phyloP scores from a whole-genome alignment of 257 asterid species.

The Schizonepeta tenuifolia region DNA sequence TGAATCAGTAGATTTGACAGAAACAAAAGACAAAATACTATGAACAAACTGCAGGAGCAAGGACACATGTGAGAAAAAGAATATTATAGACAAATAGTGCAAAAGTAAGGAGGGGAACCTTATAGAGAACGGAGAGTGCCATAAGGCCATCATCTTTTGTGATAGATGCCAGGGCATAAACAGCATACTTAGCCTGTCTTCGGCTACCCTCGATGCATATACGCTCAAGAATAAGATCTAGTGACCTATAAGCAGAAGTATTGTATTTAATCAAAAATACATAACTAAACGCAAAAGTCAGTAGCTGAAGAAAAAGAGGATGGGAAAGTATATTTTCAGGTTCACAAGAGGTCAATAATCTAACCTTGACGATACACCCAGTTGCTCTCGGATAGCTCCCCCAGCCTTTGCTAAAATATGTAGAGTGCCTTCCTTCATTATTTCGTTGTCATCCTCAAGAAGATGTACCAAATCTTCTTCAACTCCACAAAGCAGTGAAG shows the following conservation, averaged over 20 bases:
- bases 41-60: constrained; percentile 20
- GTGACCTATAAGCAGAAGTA: constrained; percentile 59
- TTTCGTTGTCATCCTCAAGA: constrained; percentile 97
- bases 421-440: constrained; percentile 92
- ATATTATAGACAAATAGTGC: neutral
- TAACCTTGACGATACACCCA: constrained; percentile 92
- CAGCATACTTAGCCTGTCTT: constrained; percentile 98
- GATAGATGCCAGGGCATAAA: constrained; percentile 96
- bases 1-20: constrained; percentile 19
- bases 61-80: neutral
- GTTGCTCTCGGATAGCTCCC: constrained; percentile 90
- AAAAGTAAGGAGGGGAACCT: constrained; percentile 54
- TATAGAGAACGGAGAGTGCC: constrained; percentile 98
- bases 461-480: constrained; percentile 84
- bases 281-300: neutral
- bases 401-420: constrained; percentile 99
- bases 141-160: constrained; percentile 98
- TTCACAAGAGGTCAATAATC: constrained; percentile 17
- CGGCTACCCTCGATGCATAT: constrained; percentile 98
- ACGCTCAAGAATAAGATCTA: constrained; percentile 96
- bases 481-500: constrained; percentile 79
- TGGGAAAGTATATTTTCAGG: neutral
- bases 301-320: neutral
- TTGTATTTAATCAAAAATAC: constrained; percentile 25
- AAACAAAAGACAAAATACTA: constrained; percentile 21